Base-by-base conservation (phyloP, 345 rosid genomes). In the Limnanthes douglasii region DNA sequence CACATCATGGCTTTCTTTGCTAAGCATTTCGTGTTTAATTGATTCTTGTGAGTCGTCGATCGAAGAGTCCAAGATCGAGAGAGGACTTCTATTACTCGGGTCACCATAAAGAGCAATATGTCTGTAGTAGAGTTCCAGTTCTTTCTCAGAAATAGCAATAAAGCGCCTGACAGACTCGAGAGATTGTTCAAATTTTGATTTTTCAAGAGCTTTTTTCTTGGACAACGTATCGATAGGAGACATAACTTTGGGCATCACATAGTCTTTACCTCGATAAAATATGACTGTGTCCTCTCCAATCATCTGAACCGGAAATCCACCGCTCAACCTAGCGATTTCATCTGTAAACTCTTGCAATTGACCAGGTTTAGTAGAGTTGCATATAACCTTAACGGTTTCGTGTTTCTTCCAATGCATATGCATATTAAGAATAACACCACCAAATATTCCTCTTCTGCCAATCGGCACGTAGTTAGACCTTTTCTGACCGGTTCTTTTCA, bases 351-450 rank as follows among this genome's bases (percentile, higher is more conserved):
- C 65, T 1, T 76, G 71, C 17, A 76, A 64, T 43, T 69, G 88
- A 6, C 93, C 86, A 12, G 94, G 78, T 53, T 77, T 84, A 63
- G 72, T 64, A 31, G 77, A 62, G 31, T 90, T 90, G 68, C 79
- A 80, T 5, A 90, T 79, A 41, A 85, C 93, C 63, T 90, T 71
- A 39, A 90, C 96, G 10, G 96, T 90, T 50, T 90, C 94, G 24
- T 84, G 96, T 10, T 76, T 85, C 55, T 85, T 84, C 95, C 93
- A 84, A 29, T 86, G 93, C 66, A 82, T 45, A 53, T 86, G 95
- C 97, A 82, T 78, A 21, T 86, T 86, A n/a, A 82, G 76, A 53
- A 86, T 71, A 46, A 82, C 78, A 43, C 97, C 97, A 29, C 93
- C 95, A 37, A 78, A 78, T 11, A 88, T 57, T 50, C 86, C 97